Conservation (phyloP, 1,284 basidiomycete genomes). For the Leccinum subfulvum region DNA sequence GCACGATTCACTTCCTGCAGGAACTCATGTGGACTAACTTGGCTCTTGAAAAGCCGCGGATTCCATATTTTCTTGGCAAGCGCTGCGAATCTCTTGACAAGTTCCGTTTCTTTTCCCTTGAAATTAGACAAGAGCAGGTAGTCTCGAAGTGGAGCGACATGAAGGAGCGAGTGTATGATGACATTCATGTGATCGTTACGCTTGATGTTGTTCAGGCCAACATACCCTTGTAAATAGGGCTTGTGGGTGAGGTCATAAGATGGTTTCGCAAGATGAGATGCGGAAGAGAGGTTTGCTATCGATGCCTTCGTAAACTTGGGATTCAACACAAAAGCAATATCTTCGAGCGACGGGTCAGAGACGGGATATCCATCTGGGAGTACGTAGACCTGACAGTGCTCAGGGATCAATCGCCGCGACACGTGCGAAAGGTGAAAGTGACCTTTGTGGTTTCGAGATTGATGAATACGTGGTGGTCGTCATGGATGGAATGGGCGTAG, state of each 20-base stretch:
- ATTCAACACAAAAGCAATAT: slow-evolving; percentile 88
- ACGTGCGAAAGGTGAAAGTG: slow-evolving; percentile 16
- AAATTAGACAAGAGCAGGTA: slow-evolving; percentile 79
- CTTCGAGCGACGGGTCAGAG: slow-evolving; percentile 91
- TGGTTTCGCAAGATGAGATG: slow-evolving; percentile 63
- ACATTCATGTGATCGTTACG: slow-evolving; percentile 97
- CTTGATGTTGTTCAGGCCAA: slow-evolving; percentile 98
- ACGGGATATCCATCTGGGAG: slow-evolving; percentile 98
- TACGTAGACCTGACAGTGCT: slow-evolving; percentile 77
- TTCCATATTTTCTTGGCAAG: slow-evolving; percentile 96
- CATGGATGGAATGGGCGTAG: slow-evolving; percentile 95
- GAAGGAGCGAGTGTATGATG: slow-evolving; percentile 90
- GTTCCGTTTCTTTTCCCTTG: slow-evolving; percentile 75
- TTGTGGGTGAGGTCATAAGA: slow-evolving; percentile 83
- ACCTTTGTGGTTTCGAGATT: slow-evolving; percentile 92
- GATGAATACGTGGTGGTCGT: slow-evolving; percentile 98
- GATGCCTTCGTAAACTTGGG: slow-evolving; percentile 73
- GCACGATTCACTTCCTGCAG: slow-evolving; percentile 92
- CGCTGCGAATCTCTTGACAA: slow-evolving; percentile 82
- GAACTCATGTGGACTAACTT: slow-evolving; percentile 98
- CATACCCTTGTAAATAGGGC: slow-evolving; percentile 89
- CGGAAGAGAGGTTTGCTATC: slow-evolving; percentile 53
- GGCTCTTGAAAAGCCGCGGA: slow-evolving; percentile 91
- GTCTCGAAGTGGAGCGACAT: slow-evolving; percentile 88
- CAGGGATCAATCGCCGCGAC: slow-evolving; percentile 19